These are phyloP conservation scores for Trametes meyenii DNA, from an alignment of 768 basidiomycete species.

Conservation along the genomic window DNA sequence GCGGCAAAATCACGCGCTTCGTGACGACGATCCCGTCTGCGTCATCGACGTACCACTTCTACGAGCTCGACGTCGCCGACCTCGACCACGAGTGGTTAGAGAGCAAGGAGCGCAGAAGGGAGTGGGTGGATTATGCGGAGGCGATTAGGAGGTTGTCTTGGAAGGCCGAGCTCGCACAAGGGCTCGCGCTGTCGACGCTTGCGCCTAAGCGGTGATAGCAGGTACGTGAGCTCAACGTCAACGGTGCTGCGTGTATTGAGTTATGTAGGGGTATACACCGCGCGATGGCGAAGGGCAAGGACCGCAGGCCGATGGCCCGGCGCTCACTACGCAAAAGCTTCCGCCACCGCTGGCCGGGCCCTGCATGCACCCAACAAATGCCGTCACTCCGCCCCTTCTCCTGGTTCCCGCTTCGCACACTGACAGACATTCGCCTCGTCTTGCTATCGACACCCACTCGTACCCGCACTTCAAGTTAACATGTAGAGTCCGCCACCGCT, in stretches of 20 bases:
- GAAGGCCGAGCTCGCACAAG: slow-evolving; percentile 85
- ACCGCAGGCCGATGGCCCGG: neutral
- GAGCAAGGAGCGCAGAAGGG: slow-evolving; percentile 73
- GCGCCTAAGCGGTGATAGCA: slow-evolving; percentile 53
- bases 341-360: neutral
- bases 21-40: slow-evolving; percentile 81
- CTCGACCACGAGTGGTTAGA: slow-evolving; percentile 86
- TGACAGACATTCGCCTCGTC: neutral
- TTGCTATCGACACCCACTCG: slow-evolving; percentile 8
- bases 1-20: slow-evolving; percentile 83
- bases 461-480: neutral
- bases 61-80: slow-evolving; percentile 79
- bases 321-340: neutral
- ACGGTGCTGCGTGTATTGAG: neutral
- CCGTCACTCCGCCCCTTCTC: neutral
- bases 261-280: neutral
- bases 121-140: slow-evolving; percentile 90
- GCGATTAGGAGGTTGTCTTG: slow-evolving; percentile 73
- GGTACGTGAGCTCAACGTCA: slow-evolving; percentile 5
- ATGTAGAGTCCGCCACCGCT: slow-evolving; percentile 5
- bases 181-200: slow-evolving; percentile 69
- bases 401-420: neutral
- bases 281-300: neutral
- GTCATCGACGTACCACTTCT: slow-evolving; percentile 86
- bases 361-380: neutral